phyloP scores from a whole-genome alignment of 2,329 filamentous ascomycete species.

The Arthrobotrys megalospora region DNA sequence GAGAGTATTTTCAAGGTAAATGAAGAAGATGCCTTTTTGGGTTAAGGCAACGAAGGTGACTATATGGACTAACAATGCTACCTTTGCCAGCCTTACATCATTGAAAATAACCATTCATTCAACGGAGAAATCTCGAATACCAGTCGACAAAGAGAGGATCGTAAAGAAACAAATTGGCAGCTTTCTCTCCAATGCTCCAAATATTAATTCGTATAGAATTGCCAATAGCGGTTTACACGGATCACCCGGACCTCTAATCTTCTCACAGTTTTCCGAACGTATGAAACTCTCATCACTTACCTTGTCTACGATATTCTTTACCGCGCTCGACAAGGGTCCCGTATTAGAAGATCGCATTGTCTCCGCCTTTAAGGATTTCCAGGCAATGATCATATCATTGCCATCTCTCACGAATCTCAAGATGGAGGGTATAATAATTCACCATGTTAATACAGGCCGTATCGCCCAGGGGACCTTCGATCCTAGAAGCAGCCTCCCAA shows the following conservation, averaged over 20 bases:
- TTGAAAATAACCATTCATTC: not conserved
- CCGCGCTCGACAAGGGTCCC: not conserved
- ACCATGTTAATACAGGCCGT: not conserved
- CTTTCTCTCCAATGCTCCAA: not conserved
- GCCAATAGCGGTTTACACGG: not conserved
- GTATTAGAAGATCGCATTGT: not conserved
- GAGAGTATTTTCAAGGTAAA: not conserved
- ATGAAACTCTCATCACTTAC: not conserved
- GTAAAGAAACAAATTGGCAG: not conserved
- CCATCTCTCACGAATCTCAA: slow-evolving; percentile 30
- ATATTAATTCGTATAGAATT: not conserved
- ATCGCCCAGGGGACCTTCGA: not conserved
- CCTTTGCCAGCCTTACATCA: not conserved
- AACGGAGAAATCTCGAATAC: not conserved
- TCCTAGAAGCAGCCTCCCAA: not conserved
- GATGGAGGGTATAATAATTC: not conserved
- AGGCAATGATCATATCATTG: not conserved
- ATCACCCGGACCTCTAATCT: not conserved
- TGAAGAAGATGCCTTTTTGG: not conserved
- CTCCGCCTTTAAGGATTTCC: slow-evolving; percentile 4
- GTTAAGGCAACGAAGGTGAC: not conserved
- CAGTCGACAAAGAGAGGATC: not conserved
- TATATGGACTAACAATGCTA: not conserved
- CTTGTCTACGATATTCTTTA: slow-evolving; percentile 3
- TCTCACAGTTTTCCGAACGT: not conserved